Evolutionary conservation across 2,329 filamentous ascomycete genomes (phyloP).

Genomic region (Beauveria scarabaeidicola): DNA sequence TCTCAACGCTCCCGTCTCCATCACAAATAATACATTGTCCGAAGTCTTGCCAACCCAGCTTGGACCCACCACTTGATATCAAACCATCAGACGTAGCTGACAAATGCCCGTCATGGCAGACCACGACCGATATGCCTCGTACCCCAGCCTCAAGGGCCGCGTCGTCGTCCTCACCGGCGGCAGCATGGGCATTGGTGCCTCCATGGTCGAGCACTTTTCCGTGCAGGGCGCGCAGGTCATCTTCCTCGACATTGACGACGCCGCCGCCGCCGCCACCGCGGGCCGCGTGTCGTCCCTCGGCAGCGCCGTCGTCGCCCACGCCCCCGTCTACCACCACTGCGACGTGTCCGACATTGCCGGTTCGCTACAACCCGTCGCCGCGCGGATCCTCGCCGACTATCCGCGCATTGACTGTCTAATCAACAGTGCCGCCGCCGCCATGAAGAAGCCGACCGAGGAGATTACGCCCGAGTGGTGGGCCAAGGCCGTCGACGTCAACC

Average conservation of each 20-base stretch:
- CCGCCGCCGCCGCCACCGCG: conserved; percentile 21
- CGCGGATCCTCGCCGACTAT: conserved; percentile 17
- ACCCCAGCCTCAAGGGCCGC: conserved; percentile 27
- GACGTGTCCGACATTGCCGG: conserved; percentile 26
- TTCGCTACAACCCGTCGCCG: conserved; percentile 22
- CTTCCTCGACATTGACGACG: conserved; percentile 28
- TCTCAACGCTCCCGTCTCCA: not conserved
- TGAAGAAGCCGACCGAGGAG: conserved; percentile 15
- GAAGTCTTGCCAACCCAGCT: too few species aligned
- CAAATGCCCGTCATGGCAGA: not conserved
- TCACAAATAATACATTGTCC: not conserved
- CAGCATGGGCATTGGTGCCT: conserved; percentile 32
- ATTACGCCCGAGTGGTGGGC: conserved; percentile 31
- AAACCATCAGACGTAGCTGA: too few species aligned
- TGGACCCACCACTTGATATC: too few species aligned
- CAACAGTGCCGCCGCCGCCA: conserved; percentile 65
- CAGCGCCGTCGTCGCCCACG: conserved; percentile 15
- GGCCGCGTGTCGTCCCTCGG: conserved; percentile 12
- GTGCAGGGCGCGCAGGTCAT: conserved; percentile 30
- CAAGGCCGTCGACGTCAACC: conserved; percentile 29
- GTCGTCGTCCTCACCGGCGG: conserved; percentile 32
- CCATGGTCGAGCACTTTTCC: conserved; percentile 30
- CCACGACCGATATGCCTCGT: conserved; percentile 18
- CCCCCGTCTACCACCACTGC: conserved; percentile 29
- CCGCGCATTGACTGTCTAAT: conserved; percentile 70